Base-by-base conservation (phyloP, 257 asterid genomes). In the Echites panduratus region DNA sequence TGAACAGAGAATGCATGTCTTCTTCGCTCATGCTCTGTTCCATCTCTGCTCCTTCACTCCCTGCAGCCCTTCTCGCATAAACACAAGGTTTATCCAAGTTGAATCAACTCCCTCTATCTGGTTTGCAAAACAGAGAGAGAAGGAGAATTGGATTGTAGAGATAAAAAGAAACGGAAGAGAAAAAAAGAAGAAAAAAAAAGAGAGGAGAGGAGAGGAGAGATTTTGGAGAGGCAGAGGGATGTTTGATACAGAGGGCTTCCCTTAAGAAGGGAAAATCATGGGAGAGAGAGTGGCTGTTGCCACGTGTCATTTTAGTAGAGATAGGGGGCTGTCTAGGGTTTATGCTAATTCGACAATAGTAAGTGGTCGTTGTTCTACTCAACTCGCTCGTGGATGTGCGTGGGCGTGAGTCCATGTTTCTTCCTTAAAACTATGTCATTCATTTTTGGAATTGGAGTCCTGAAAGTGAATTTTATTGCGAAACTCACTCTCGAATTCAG, bases 241-340 rank as follows among this genome's bases (percentile, higher is more conserved):
- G 71, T 67, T 67, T 26, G 75, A 9, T 8, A 10, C 48, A 32
- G 54, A 12, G 65, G 44, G 79, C 27, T 45, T 43, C 47, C 71
- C 20, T 63, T 14, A 52, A 61, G 71, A 53, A 66, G 70, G 76
- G 72, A 71, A 83, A 84, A 72, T 79, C 77, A 67, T 64, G 67
- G 78, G 68, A 50, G 52, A 50, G 65, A 70, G 70, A 35, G 77
- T 58, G 85, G 84, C 71, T 66, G 67, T 22, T 78, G 89, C 87
- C 92, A 85, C 92, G 92, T 89, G 95, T 70, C 84, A 50, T 9
- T 2, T 44, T 35, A 57, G 40, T 77, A 80, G 82, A 80, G 87
- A 88, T 76, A 56, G 71, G 68, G 68, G 72, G 72, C 70, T 72
- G 71, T 73, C 79, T 87, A 84, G 90, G 90, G 86, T 82, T 82